Percentiles rank a stretch among this genome's conserved stretches.
These are phyloP conservation scores for Ceratobasidium sp. DNA, from an alignment of 1,284 basidiomycete genomes.

Conservation along the genomic window DNA sequence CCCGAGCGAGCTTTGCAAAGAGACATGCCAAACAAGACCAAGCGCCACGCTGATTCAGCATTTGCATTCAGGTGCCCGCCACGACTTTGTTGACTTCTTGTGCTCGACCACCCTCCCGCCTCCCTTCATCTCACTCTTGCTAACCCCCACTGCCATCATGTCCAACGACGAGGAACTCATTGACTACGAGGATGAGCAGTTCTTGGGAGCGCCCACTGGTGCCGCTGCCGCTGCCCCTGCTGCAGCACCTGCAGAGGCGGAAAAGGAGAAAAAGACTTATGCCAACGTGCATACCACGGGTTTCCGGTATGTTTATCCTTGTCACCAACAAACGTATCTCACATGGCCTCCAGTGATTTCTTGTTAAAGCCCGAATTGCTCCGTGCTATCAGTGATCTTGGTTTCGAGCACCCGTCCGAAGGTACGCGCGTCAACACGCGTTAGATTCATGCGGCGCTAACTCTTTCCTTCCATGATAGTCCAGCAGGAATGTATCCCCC, in stretches of 20 bases:
- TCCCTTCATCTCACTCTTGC: neutral
- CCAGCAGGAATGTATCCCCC: conserved; percentile 99
- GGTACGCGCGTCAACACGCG: conserved; percentile 61
- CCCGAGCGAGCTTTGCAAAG: neutral
- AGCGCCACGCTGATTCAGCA: conserved; percentile 26
- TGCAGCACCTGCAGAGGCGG: conserved; percentile 69
- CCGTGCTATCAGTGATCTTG: conserved; percentile 97
- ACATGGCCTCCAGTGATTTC: conserved; percentile 75
- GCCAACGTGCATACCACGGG: conserved; percentile 97
- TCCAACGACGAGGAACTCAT: conserved; percentile 50
- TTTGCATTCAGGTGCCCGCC: conserved; percentile 33
- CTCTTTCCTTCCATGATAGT: conserved; percentile 63
- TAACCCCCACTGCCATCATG: conserved; percentile 28
- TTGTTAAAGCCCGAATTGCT: conserved; percentile 96
- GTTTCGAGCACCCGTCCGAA: conserved; percentile 99
- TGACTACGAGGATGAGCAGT: conserved; percentile 96
- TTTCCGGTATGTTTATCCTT: conserved; percentile 74
- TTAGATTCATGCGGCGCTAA: conserved; percentile 26
- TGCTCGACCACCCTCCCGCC: conserved; percentile 29
- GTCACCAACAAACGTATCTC: conserved; percentile 35
- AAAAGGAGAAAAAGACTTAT: conserved; percentile 95
- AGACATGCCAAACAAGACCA: conserved; percentile 21
- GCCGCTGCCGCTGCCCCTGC: conserved; percentile 61
- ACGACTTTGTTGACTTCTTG: conserved; percentile 38
- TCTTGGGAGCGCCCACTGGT: conserved; percentile 69